Conservation (phyloP, 441 rosid species). For the Pelargonium cotyledonis region DNA sequence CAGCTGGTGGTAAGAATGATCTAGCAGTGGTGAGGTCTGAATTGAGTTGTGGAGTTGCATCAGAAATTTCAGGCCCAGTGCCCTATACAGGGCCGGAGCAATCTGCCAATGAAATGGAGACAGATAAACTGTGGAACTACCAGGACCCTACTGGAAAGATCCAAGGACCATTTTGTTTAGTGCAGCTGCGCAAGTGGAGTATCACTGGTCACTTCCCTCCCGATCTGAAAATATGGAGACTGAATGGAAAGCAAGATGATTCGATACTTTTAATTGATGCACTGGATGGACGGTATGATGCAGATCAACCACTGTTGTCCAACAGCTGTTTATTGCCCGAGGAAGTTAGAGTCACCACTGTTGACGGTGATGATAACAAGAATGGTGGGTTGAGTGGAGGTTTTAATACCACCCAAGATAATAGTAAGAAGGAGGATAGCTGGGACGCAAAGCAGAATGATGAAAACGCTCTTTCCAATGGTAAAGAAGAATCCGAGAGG, state of each 20-base stretch:
- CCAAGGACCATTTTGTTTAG: conserved; percentile 89
- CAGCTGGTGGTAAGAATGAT: conserved; percentile 22
- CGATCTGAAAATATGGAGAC: conserved; percentile 73
- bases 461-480: conserved; percentile 32
- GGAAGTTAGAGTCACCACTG: conserved; percentile 27
- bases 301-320: conserved; percentile 24
- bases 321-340: conserved; percentile 24
- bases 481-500: conserved; percentile 26
- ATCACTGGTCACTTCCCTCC: conserved; percentile 61
- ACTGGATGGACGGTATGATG: conserved; percentile 37
- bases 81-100: conserved; percentile 37
- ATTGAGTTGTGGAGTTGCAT: conserved; percentile 26
- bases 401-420: conserved; percentile 25
- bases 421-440: conserved; percentile 32
- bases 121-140: conserved; percentile 69
- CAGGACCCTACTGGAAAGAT: conserved; percentile 75
- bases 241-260: conserved; percentile 51
- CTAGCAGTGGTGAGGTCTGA: conserved; percentile 28
- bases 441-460: conserved; percentile 37
- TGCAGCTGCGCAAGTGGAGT: conserved; percentile 74
- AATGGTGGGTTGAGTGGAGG: conserved; percentile 26
- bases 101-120: conserved; percentile 38
- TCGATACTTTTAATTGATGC: conserved; percentile 77
- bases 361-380: conserved; percentile 25
- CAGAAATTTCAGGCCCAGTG: conserved; percentile 29